Evolutionary conservation across 1,139 yeast species (phyloP).

Genomic region (Geotrichum citri-aurantii): DNA sequence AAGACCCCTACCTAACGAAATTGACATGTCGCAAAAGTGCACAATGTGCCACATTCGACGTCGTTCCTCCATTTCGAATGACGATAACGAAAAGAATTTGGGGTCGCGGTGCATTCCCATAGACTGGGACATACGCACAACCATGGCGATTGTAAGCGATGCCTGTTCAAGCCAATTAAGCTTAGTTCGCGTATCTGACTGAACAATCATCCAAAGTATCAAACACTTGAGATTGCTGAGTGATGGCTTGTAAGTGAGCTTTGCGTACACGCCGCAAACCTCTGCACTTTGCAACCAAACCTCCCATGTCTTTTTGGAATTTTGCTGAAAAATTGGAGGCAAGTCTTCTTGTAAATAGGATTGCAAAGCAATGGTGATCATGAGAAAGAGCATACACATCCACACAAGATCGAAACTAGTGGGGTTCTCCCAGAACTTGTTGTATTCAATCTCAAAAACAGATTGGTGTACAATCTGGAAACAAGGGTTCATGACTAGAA

Average conservation of each 20-base stretch:
- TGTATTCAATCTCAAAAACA: slow-evolving; percentile 28
- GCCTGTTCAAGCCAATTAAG: slow-evolving; percentile 28
- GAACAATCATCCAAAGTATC: slow-evolving; percentile 31
- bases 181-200: slow-evolving; percentile 22
- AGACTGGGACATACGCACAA: slow-evolving; percentile 31
- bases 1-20: slow-evolving; percentile 32
- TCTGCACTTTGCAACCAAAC: slow-evolving; percentile 32
- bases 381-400: slow-evolving; percentile 31
- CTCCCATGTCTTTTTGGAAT: slow-evolving; percentile 25
- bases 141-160: slow-evolving; percentile 30
- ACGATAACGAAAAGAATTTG: slow-evolving; percentile 31
- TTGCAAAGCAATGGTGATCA: slow-evolving; percentile 30
- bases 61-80: slow-evolving; percentile 33
- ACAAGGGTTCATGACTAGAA: slow-evolving; percentile 29
- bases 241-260: slow-evolving; percentile 32
- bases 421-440: slow-evolving; percentile 31
- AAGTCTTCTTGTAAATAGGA: slow-evolving; percentile 25
- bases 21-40: slow-evolving; percentile 27
- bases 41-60: slow-evolving; percentile 32
- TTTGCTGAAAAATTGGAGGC: slow-evolving; percentile 21
- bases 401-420: slow-evolving; percentile 31
- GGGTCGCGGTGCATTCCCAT: slow-evolving; percentile 38
- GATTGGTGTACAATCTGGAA: slow-evolving; percentile 31
- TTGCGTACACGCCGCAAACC: slow-evolving; percentile 29
- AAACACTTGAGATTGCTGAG: slow-evolving; percentile 30